Conservation (phyloP, 2,329 filamentous ascomycete genomes). For the Claviceps lovelessii region DNA sequence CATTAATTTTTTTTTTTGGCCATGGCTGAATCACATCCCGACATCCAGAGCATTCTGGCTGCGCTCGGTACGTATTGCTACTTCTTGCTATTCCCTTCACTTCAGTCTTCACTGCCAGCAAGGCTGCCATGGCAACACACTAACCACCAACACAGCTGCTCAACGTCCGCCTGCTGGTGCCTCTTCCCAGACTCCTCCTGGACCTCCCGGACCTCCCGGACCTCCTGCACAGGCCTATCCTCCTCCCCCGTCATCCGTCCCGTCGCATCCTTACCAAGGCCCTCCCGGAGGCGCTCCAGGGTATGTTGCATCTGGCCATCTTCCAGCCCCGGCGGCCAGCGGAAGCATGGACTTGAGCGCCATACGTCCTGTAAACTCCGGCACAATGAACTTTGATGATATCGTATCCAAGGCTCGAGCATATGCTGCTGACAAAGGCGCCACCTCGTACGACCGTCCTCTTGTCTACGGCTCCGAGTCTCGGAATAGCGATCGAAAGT, state of each 20-base stretch:
- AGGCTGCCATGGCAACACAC: not conserved
- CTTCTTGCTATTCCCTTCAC: too few relatives aligned
- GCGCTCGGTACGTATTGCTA: conserved; percentile 28
- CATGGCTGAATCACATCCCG: conserved; percentile 26
- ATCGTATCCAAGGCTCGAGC: conserved; percentile 74
- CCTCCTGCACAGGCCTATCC: conserved; percentile 24
- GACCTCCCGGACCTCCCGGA: conserved; percentile 20
- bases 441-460: conserved; percentile 47
- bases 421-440: conserved; percentile 65
- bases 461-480: conserved; percentile 28
- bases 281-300: conserved; percentile 21
- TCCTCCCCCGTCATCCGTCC: conserved; percentile 23
- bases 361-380: conserved; percentile 66
- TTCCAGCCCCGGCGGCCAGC: conserved; percentile 56
- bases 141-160: conserved; percentile 20
- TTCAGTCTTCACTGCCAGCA: not conserved
- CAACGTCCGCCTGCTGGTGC: conserved; percentile 29
- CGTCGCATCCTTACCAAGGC: conserved; percentile 22
- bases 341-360: conserved; percentile 68
- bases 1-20: not conserved
- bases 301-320: conserved; percentile 27
- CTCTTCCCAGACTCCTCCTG: conserved; percentile 28
- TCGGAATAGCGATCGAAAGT: conserved; percentile 31
- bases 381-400: conserved; percentile 70
- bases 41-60: conserved; percentile 33